Evolutionary conservation across 768 basidiomycete genomes (phyloP), one percentile per base, ranked within the genome.

Genomic region (Suillus luteus): DNA sequence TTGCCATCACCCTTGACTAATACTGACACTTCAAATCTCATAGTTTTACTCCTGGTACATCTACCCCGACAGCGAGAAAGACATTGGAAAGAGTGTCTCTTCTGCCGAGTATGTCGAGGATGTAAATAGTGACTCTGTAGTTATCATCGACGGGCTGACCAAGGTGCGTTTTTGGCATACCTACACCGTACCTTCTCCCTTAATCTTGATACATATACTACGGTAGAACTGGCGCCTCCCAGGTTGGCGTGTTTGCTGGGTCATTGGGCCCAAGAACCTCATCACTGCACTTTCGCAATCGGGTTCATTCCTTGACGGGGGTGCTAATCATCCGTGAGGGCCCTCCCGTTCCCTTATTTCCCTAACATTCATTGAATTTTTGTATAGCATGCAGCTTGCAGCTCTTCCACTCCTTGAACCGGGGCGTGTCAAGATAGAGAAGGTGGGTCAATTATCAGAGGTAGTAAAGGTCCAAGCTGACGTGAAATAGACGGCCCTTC

Each of bases 11-110:
- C 2, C 33, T 59, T 11, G 27, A 24, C n/a, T 11, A 12, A 33
- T 60, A 33, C 59, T 33, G 60, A 54, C 33, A 52, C 55, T n/a
- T 48, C 24, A 48, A 48, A 64, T 68, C 22, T 46, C 67, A 3
- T 67, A 96, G 89, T 95, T 96, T 76, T 96, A 97, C 72, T 93
- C 92, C 11, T 96, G 95, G 93, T 96, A 96, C 74, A 89, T 94
- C 61, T 96, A 96, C 73, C 92, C 89, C 12, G 92, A 96, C 52
- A 76, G 86, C 63, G 86, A 86, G 14, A 79, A 82, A 60, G 91
- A 94, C 65, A 82, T 83, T 62, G 95, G 94, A 17, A 86, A 87
- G 65, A 89, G 91, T 10, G 74, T 96, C 35, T 94, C 92, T 10
- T 91, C 91, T 0, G 95, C 95, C 0, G 82, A 84, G 72, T 96